Evolutionary conservation across 2,329 filamentous ascomycete species (phyloP), one percentile per base, ranked within the genome.

Genomic region (Colletotrichum navitas): DNA sequence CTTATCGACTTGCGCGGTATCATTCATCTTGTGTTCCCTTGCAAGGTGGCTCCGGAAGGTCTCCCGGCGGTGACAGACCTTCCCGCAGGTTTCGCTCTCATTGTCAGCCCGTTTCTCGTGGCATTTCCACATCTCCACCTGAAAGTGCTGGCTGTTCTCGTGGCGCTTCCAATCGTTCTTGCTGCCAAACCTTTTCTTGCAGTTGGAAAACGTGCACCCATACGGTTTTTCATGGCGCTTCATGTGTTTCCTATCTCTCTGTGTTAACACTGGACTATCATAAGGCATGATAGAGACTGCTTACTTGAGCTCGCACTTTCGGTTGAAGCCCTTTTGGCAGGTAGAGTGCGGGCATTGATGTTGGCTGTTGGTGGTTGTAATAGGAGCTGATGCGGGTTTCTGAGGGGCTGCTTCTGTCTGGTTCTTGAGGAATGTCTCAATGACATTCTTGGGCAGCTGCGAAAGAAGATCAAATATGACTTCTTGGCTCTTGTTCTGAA

Each of bases 141-240:
- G 89, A 72, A 88, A 90, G 79, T 97, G 94, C 77, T 95, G 92
- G 21, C 88, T 90, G 74, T 90, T 92, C 77, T 98, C 95, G 77
- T 98, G 95, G 1, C 95, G 90, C 79, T 97, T 97, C 95, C 90
- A 98, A 80, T 98, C 95, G 71, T 94, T 95, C 78, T 97, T 97
- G 80, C 93, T 95, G n/a, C 95, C 95, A 75, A 97, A 97, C 0
- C 79, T 85, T 77, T 94, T 94, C 60, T 82, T 80, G 77, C 95
- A 97, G 39, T 83, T 81, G 11, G 85, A 81, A 74, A 91, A 93
- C 0, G 94, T 97, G 80, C 95, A 98, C 16, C 90, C 91, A 74
- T 95, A 97, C 0, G 94, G 95, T 74, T 90, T 91, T 10, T 89
- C 86, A 79, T 98, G 95, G 1, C 94, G 90, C 78, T 94, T 95